Base-by-base conservation (phyloP, 164 flowering plant species). In the Taxillus chinensis region DNA sequence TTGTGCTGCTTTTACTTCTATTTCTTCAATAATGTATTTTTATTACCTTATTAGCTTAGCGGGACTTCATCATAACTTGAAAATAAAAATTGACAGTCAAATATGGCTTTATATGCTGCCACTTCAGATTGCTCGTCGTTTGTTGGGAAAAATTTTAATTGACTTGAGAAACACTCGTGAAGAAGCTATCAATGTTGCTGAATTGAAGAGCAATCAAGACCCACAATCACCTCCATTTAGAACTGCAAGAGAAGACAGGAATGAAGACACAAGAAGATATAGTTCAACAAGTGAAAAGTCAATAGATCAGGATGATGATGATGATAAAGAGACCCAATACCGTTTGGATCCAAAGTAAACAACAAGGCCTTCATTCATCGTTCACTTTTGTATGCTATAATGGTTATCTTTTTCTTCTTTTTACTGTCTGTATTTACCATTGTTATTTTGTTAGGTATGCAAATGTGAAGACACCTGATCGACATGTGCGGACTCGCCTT, bases 401-500 rank as follows among this genome's bases (percentile, higher is more conserved):
- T 43, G 12, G 27, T 43, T 43, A 6, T 43, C 10, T 43, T 43
- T 43, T 43, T 9, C 10, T 59, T 52, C 57, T 39, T 15, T 62
- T 27, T 41, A 39, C 39, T 41, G 71, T 12, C 12, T 0, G 9
- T 8, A 4, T 55, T 55, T 55, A 15, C 58, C 14, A 48, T 12
- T 48, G 17, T 55, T 64, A 45, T 66, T 55, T 55, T 60, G 14
- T 69, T 69, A 91, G 97, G 79, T 95, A 91, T 77, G 99, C 99
- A 51, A 95, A 95, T 80, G 99, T 95, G 68, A 87, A 64, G 80
- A 84, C 99, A 59, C 99, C 99, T 56, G 99, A 95, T 39, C 82
- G 96, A 51, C 99, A 95, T 75, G 97, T 95, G 38, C 85, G 97
- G 12, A 95, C 99, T 46, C 87, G 97, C 16, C 96, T 95, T 63